Percentiles rank a stretch among this genome's conserved stretches.
Conservation (phyloP, 192 early-diverging fungal species). For the Obelidium mucronatum region DNA sequence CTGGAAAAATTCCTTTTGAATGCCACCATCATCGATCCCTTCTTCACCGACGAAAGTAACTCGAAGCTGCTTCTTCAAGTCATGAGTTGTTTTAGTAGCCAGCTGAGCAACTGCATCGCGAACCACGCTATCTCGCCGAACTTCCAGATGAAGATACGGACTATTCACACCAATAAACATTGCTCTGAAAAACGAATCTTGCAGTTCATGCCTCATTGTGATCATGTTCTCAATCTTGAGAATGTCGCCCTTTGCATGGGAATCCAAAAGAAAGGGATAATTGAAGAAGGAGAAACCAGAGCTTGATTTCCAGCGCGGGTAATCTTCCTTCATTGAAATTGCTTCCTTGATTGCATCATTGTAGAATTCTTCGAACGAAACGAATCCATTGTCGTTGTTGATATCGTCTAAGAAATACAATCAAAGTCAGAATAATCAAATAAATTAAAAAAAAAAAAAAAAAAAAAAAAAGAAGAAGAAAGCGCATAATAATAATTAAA, state of each 20-base stretch:
- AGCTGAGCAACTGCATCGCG: slow-evolving; percentile 66
- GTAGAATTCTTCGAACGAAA: slow-evolving; percentile 54
- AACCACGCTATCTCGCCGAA: slow-evolving; percentile 48
- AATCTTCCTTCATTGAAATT: slow-evolving; percentile 56
- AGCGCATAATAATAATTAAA: neutral
- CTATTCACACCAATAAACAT: slow-evolving; percentile 62
- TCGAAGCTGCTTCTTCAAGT: slow-evolving; percentile 89
- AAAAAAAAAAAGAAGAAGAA: neutral
- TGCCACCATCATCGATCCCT: slow-evolving; percentile 89
- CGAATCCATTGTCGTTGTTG: slow-evolving; percentile 47
- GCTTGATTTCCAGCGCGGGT: slow-evolving; percentile 52
- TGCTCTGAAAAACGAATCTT: slow-evolving; percentile 58
- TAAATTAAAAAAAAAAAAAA: neutral
- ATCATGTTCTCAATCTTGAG: slow-evolving; percentile 56
- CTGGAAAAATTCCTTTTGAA: slow-evolving; percentile 94
- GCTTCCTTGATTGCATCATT: slow-evolving; percentile 53
- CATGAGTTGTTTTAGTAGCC: slow-evolving; percentile 78
- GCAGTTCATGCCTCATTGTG: slow-evolving; percentile 56
- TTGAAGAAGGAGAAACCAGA: slow-evolving; percentile 54
- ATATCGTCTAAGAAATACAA: slow-evolving; percentile 39
- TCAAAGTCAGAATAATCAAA: neutral
- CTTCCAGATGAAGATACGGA: slow-evolving; percentile 54
- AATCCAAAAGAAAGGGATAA: slow-evolving; percentile 49
- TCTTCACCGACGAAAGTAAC: slow-evolving; percentile 93
- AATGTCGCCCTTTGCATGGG: slow-evolving; percentile 50